These are phyloP conservation scores for Fusarium sp. DNA, from an alignment of 2,329 filamentous ascomycete species.

Conservation along the genomic window DNA sequence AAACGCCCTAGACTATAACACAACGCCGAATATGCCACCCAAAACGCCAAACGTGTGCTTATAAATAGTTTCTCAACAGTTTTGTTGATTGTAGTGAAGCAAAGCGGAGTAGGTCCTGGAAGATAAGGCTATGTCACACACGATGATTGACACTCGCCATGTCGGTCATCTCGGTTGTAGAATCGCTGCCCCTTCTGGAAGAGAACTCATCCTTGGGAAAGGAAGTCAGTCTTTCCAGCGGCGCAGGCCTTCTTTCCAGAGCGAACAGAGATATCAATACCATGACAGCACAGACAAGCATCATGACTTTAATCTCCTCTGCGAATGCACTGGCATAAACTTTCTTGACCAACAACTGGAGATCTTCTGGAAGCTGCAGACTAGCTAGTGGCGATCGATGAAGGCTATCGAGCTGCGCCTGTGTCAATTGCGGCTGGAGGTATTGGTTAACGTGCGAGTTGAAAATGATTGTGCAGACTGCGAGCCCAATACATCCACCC, in stretches of 20 bases:
- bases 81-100: neutral
- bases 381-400: slow-evolving; percentile 56
- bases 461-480: slow-evolving; percentile 67
- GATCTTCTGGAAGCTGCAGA: slow-evolving; percentile 47
- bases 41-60: slow-evolving; percentile 13
- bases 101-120: neutral
- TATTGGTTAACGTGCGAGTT: slow-evolving; percentile 55
- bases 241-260: slow-evolving; percentile 54
- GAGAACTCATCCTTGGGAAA: slow-evolving; percentile 42
- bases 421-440: slow-evolving; percentile 50
- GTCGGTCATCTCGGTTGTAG: slow-evolving; percentile 50
- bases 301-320: slow-evolving; percentile 58
- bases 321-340: slow-evolving; percentile 59
- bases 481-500: slow-evolving; percentile 67
- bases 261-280: slow-evolving; percentile 56
- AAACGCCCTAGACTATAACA: neutral
- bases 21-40: slow-evolving; percentile 21
- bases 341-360: slow-evolving; percentile 49
- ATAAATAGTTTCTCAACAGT: neutral
- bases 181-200: slow-evolving; percentile 50
- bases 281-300: slow-evolving; percentile 55
- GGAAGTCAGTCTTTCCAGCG: slow-evolving; percentile 47
- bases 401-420: slow-evolving; percentile 52
- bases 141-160: slow-evolving; percentile 37
- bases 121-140: slow-evolving; percentile 10